Base-by-base conservation (phyloP, 768 basidiomycete genomes). In the Trametes elegans region DNA sequence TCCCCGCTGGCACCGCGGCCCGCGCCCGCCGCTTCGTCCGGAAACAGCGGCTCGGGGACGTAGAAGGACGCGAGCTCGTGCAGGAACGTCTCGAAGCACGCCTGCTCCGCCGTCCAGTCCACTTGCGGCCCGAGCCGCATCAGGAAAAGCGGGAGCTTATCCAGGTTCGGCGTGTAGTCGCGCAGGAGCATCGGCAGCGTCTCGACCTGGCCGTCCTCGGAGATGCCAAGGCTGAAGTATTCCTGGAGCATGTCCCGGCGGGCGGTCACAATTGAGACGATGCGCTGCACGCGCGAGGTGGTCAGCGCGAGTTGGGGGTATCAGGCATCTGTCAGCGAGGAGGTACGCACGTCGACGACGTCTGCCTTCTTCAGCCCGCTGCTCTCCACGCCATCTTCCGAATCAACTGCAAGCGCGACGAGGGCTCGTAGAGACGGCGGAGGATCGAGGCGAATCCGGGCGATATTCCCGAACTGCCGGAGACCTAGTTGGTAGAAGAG, bases 121-220 rank as follows among this genome's bases (percentile, higher is more conserved):
- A 98, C 93, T 90, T 98, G 87, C n/a, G 93, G 90, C 0, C 93
- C 95, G 6, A 97, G 81, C 36, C 93, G 81, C 85, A 98, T 88
- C 39, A 96, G 76, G 58, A 98, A 91, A 52, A 84, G 76, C 0
- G 97, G 97, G 7, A 98, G 74, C 62, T 93, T 90, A 62, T 93
- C 88, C 4, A 98, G 76, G 66, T 95, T 90, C 1, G 97, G 97
- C 6, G 88, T 88, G 66, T 91, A 98, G 38, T 90, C 93, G 44
- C 83, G 79, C 38, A 98, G 76, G 10, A 99, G 74, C 42, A 94
- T 75, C 0, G 97, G 97, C 11, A 99, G 66, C 53, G 80, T 83
- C 62, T 87, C 80, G n/a, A 98, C 71, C 21, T 74, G 66, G 1
- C 91, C 94, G 2, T 79, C 72, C 0, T 78, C 73, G 6, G 82